phyloP scores from a whole-genome alignment of 2,329 filamentous ascomycete species.

The Clarireedia sp. region DNA sequence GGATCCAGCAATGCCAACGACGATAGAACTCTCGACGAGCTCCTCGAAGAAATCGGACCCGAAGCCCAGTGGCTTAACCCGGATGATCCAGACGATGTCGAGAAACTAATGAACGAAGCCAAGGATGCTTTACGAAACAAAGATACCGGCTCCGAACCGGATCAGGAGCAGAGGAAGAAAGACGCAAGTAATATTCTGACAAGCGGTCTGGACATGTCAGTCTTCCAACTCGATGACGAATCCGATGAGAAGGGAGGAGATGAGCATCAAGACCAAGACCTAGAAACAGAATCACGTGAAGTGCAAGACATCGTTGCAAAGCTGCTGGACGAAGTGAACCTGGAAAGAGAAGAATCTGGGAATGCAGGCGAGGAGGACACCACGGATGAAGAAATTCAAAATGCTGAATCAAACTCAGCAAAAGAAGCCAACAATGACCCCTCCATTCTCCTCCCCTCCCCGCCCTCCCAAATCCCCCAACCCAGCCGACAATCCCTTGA shows the following conservation, averaged over 20 bases:
- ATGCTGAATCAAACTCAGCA: background rate
- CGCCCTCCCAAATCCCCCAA: slow-evolving; percentile 19
- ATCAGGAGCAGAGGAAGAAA: slow-evolving; percentile 18
- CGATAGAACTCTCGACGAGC: slow-evolving; percentile 26
- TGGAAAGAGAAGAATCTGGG: slow-evolving; percentile 15
- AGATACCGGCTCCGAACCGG: background rate
- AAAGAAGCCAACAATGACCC: background rate
- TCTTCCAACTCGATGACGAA: slow-evolving; percentile 35
- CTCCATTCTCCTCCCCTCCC: slow-evolving; percentile 19
- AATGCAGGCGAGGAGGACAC: background rate
- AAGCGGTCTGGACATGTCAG: slow-evolving; percentile 26
- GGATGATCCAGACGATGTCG: slow-evolving; percentile 26
- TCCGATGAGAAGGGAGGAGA: slow-evolving; percentile 35
- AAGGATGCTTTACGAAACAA: slow-evolving; percentile 16
- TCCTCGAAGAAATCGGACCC: slow-evolving; percentile 24
- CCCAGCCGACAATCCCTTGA: slow-evolving; percentile 19
- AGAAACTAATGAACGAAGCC: slow-evolving; percentile 25
- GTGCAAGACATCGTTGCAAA: slow-evolving; percentile 25
- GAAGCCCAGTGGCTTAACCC: slow-evolving; percentile 26
- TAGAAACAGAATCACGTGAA: slow-evolving; percentile 25
- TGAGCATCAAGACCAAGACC: slow-evolving; percentile 23
- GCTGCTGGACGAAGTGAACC: slow-evolving; percentile 26
- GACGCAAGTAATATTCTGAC: slow-evolving; percentile 27
- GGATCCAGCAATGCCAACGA: slow-evolving; percentile 13
- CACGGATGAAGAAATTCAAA: slow-evolving; percentile 1